phyloP scores from a whole-genome alignment of 2,329 filamentous ascomycete species.

The Macrophomina pseudophaseolina region DNA sequence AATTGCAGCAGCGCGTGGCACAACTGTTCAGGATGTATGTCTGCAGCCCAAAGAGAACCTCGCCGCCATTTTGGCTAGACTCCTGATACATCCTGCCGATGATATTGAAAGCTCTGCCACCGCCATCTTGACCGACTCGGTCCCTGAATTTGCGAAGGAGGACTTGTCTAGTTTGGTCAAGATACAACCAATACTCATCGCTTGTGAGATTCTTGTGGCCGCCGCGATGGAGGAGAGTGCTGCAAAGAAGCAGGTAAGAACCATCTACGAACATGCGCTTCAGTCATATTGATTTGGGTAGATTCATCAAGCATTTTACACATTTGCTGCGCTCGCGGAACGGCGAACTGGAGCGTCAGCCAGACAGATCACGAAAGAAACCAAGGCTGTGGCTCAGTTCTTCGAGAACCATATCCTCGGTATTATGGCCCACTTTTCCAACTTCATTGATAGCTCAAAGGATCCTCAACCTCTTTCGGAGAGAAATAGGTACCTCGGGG shows the following conservation, averaged over 20 bases:
- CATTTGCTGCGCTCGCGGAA: slow-evolving; percentile 56
- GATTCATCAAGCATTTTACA: slow-evolving; percentile 56
- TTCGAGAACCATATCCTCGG: slow-evolving; percentile 84
- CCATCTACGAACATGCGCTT: not conserved
- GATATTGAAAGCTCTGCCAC: slow-evolving; percentile 72
- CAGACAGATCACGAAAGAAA: slow-evolving; percentile 52
- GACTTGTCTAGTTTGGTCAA: slow-evolving; percentile 73
- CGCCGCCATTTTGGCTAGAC: slow-evolving; percentile 62
- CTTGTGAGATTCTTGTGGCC: slow-evolving; percentile 81
- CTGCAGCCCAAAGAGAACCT: slow-evolving; percentile 60
- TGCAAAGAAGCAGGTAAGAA: slow-evolving; percentile 61
- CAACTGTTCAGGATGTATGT: slow-evolving; percentile 65
- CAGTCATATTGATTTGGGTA: slow-evolving; percentile 28
- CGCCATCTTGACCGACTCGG: slow-evolving; percentile 70
- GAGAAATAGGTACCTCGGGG: slow-evolving; percentile 77
- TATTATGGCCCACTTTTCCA: slow-evolving; percentile 81
- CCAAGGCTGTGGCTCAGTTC: slow-evolving; percentile 72
- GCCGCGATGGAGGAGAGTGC: slow-evolving; percentile 70
- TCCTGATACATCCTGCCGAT: slow-evolving; percentile 64
- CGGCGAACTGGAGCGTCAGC: slow-evolving; percentile 49
- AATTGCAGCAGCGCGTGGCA: slow-evolving; percentile 72
- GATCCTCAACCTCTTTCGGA: slow-evolving; percentile 66
- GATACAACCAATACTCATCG: slow-evolving; percentile 74
- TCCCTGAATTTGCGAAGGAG: slow-evolving; percentile 69
- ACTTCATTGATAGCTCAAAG: slow-evolving; percentile 73